A percentile compares a stretch with the other conserved stretches of the same genome.
phyloP scores from a whole-genome alignment of 2,329 filamentous ascomycete species.

The Colletotrichum eremochloae region DNA sequence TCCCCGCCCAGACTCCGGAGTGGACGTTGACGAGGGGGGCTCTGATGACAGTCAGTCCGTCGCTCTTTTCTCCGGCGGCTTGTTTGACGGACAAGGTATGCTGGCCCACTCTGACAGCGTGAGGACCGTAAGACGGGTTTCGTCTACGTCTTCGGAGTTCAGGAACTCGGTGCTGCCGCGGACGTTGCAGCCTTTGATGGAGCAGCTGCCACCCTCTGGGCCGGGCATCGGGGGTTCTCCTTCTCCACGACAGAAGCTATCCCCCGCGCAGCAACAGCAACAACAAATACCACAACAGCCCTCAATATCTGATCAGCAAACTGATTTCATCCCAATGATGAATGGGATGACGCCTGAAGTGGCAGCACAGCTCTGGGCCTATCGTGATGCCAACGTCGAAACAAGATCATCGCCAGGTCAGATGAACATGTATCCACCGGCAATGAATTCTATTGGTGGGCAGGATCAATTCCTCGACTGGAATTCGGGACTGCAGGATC shows the following conservation, averaged over 20 bases:
- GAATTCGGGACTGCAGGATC: slow-evolving; percentile 23
- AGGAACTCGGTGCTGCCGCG: slow-evolving; percentile 22
- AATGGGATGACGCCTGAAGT: slow-evolving; percentile 33
- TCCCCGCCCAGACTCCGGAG: slow-evolving; percentile 55
- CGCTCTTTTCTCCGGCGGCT: slow-evolving; percentile 25
- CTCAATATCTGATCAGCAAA: slow-evolving; percentile 5
- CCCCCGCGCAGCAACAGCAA: slow-evolving; percentile 20
- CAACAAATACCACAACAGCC: slow-evolving; percentile 15
- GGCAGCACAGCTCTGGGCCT: slow-evolving; percentile 34
- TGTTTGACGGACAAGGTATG: slow-evolving; percentile 22
- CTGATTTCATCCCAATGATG: slow-evolving; percentile 12
- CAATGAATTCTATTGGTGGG: not conserved
- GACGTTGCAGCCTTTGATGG: slow-evolving; percentile 39
- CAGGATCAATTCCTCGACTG: slow-evolving; percentile 27
- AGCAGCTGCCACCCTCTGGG: slow-evolving; percentile 27
- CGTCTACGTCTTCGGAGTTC: slow-evolving; percentile 38
- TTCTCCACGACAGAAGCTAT: slow-evolving; percentile 10
- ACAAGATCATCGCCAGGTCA: slow-evolving; percentile 12
- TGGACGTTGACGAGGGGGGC: slow-evolving; percentile 54
- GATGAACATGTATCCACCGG: slow-evolving; percentile 22
- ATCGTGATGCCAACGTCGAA: slow-evolving; percentile 1
- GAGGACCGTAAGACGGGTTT: slow-evolving; percentile 46
- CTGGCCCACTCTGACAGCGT: slow-evolving; percentile 51
- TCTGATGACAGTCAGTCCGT: slow-evolving; percentile 50
- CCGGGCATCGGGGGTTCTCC: not conserved